phyloP scores from a whole-genome alignment of 331 rosid species.

The Malus hybrid region DNA sequence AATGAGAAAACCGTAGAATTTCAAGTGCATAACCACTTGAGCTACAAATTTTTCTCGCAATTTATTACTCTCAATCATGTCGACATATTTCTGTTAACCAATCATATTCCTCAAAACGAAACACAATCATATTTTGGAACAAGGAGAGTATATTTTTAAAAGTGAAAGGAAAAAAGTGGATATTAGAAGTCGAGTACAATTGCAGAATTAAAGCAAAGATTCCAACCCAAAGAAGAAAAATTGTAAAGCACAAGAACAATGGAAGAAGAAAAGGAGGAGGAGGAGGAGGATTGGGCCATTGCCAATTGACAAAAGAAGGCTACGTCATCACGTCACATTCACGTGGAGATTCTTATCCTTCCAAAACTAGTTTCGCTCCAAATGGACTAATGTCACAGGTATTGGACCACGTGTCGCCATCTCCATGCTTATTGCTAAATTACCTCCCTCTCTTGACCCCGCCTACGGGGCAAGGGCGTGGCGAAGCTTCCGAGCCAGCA shows the following conservation, averaged over 20 bases:
- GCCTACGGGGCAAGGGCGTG: slow-evolving; percentile 36
- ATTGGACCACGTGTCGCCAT: slow-evolving; percentile 45
- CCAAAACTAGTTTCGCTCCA: slow-evolving; percentile 5
- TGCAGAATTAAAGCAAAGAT: slow-evolving; percentile 12
- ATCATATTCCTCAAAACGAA: too few relatives aligned
- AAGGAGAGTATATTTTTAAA: not conserved
- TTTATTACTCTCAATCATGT: too few relatives aligned
- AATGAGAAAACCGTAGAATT: too few relatives aligned
- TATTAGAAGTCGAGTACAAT: not conserved
- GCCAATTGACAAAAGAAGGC: not conserved
- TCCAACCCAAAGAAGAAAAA: not conserved
- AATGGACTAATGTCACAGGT: slow-evolving; percentile 26
- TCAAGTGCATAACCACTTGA: too few relatives aligned
- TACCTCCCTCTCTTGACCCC: not conserved
- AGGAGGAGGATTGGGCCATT: too few relatives aligned
- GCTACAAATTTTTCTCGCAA: too few relatives aligned
- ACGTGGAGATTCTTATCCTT: slow-evolving; percentile 53
- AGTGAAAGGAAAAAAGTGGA: not conserved
- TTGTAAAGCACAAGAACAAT: not conserved
- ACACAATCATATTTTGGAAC: not conserved
- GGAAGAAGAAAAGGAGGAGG: too few relatives aligned
- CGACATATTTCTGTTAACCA: too few relatives aligned
- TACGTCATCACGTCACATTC: slow-evolving; percentile 25
- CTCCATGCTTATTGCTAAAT: slow-evolving; percentile 16
- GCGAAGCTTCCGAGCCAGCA: slow-evolving; percentile 51